Conservation (phyloP, 1,139 yeast species). For the Kluyveromyces sp. region DNA sequence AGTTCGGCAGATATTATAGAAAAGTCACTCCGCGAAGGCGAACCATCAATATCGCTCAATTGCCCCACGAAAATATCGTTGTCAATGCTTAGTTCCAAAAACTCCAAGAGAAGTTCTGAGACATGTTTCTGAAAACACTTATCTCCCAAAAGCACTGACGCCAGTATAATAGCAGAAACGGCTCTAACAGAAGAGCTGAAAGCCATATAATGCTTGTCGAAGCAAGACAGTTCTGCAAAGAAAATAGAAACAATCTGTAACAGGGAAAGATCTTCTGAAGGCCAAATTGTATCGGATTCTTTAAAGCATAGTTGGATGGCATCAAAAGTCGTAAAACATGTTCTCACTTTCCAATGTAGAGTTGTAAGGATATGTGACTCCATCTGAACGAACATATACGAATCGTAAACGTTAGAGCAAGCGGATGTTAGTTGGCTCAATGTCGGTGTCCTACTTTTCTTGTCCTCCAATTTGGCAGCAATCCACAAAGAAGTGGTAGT, state of each 20-base stretch:
- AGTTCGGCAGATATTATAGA: constrained; percentile 11
- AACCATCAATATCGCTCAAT: neutral
- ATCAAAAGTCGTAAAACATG: constrained; percentile 11
- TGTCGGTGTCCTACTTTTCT: constrained; percentile 77
- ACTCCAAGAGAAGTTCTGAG: constrained; percentile 1
- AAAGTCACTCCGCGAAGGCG: neutral
- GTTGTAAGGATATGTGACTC: constrained; percentile 83
- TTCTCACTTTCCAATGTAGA: constrained; percentile 56
- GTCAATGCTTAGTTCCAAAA: constrained; percentile 1
- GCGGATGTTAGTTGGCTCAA: constrained; percentile 66
- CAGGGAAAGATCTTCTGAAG: constrained; percentile 12
- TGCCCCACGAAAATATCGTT: neutral
- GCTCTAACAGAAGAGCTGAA: constrained; percentile 60
- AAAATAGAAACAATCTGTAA: constrained; percentile 35
- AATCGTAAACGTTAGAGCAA: constrained; percentile 83
- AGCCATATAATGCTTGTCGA: constrained; percentile 59
- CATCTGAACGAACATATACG: constrained; percentile 91
- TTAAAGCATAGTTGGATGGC: constrained; percentile 13
- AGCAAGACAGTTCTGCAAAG: constrained; percentile 60
- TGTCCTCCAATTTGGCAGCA: constrained; percentile 89
- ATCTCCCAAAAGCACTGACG: constrained; percentile 53
- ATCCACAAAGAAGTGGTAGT: constrained; percentile 94
- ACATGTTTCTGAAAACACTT: constrained; percentile 13
- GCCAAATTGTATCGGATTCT: constrained; percentile 4
- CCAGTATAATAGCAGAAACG: constrained; percentile 60